Conservation (phyloP, 1,139 yeast genomes). For the Meyerozyma guilliermondii region DNA sequence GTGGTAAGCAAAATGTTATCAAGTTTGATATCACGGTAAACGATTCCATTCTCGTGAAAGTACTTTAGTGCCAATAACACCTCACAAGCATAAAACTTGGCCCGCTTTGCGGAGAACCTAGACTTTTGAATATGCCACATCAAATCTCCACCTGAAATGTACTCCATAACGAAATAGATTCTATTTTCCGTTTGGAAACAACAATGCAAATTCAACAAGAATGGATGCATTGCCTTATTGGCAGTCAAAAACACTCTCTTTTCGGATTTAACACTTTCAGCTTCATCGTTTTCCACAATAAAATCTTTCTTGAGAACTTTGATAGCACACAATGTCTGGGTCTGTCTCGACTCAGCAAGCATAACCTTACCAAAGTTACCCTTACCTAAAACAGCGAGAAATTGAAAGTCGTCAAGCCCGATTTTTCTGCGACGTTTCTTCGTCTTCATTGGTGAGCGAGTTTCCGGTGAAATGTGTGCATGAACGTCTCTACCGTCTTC, state of each 20-base stretch:
- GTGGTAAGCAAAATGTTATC: conserved; percentile 87
- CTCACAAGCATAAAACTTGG: conserved; percentile 96
- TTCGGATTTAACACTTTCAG: conserved; percentile 90
- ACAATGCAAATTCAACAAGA: conserved; percentile 83
- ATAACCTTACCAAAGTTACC: conserved; percentile 98
- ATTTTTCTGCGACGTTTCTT: conserved; percentile 58
- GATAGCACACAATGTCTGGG: conserved; percentile 80
- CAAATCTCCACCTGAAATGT: conserved; percentile 94
- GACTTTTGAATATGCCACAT: conserved; percentile 99
- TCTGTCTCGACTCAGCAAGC: conserved; percentile 87
- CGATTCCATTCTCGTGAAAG: conserved; percentile 93
- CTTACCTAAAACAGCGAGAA: conserved; percentile 90
- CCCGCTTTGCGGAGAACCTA: conserved; percentile 82
- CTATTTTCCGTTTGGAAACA: conserved; percentile 98
- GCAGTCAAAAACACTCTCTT: conserved; percentile 90
- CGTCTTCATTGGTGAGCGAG: conserved; percentile 15
- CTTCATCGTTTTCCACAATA: conserved; percentile 92
- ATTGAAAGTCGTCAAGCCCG: conserved; percentile 91
- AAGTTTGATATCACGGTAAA: conserved; percentile 91
- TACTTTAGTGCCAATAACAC: conserved; percentile 85
- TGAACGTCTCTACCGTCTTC: conserved; percentile 2
- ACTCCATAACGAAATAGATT: conserved; percentile 97
- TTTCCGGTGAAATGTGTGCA: neutral
- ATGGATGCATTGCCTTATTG: conserved; percentile 87
- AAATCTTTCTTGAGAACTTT: conserved; percentile 94